Conservation (phyloP, 1,139 yeast species). For the Magnusiomyces sp. region DNA sequence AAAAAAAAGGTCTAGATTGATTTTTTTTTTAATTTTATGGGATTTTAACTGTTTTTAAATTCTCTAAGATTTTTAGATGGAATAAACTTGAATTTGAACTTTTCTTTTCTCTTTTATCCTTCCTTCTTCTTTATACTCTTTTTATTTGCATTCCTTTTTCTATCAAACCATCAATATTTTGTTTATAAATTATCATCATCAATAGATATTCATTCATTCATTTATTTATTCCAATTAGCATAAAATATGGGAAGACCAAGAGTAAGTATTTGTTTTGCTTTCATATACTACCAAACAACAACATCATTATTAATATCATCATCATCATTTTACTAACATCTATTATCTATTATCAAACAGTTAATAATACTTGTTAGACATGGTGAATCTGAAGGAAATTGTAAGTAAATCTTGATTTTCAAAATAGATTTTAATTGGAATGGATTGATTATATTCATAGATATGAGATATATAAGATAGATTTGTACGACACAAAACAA, state of each 20-base stretch:
- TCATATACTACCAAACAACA: background rate
- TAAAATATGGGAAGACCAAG: conserved; percentile 48
- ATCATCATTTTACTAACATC: too few species aligned
- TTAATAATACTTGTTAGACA: conserved; percentile 75
- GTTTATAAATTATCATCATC: background rate
- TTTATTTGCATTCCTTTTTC: background rate
- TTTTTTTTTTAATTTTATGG: background rate
- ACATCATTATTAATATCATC: too few species aligned
- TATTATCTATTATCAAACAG: conserved; percentile 27
- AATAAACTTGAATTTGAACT: background rate
- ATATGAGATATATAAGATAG: too few species aligned
- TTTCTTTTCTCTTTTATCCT: background rate
- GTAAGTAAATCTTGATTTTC: too few species aligned
- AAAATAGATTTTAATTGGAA: background rate
- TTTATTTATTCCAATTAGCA: too few species aligned
- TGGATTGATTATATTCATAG: background rate
- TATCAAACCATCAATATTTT: background rate
- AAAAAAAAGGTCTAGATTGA: too few species aligned
- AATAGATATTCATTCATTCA: background rate
- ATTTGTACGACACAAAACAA: too few species aligned
- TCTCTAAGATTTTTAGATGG: too few species aligned
- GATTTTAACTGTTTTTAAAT: too few species aligned
- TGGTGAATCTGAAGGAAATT: conserved; percentile 87
- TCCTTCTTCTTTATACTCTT: background rate
- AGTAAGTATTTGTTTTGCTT: conserved; percentile 28